Evolutionary conservation across 163 green algal species (phyloP).

Genomic region (Prototheca cutis): DNA sequence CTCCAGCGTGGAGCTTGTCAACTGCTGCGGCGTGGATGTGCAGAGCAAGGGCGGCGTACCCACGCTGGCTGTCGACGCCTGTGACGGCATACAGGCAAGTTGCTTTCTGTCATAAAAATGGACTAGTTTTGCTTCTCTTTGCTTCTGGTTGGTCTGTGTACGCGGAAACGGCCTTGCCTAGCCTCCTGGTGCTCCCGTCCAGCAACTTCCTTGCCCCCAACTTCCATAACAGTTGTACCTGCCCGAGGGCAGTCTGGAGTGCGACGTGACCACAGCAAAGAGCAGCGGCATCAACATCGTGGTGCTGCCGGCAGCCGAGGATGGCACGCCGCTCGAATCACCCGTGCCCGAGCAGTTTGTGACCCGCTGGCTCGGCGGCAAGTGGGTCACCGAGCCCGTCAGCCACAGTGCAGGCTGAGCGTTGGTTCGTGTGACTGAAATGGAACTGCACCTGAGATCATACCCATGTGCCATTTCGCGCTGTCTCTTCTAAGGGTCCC

Average conservation of each 20-base stretch:
- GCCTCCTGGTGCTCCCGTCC: too few species aligned
- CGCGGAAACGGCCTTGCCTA: too few species aligned
- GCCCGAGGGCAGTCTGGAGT: slow-evolving; percentile 13
- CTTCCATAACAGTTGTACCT: slow-evolving; percentile 42
- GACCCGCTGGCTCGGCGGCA: slow-evolving; percentile 50
- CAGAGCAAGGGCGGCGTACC: slow-evolving; percentile 60
- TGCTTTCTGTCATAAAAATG: too few species aligned
- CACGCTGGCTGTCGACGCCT: slow-evolving; percentile 74
- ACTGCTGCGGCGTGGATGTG: slow-evolving; percentile 58
- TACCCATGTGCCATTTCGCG: too few species aligned
- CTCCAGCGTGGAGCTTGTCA: slow-evolving; percentile 66
- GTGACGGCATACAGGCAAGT: slow-evolving; percentile 66
- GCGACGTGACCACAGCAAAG: slow-evolving; percentile 73
- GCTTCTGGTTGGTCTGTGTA: too few species aligned
- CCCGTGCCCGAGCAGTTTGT: slow-evolving; percentile 83
- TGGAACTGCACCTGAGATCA: too few species aligned
- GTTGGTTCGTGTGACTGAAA: too few species aligned
- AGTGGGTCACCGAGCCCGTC: slow-evolving; percentile 54
- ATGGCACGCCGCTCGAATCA: slow-evolving; percentile 45
- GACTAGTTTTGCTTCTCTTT: too few species aligned
- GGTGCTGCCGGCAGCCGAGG: slow-evolving; percentile 11
- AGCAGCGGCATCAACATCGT: slow-evolving; percentile 63
- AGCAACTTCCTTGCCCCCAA: too few species aligned
- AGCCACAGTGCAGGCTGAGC: slow-evolving; percentile 34
- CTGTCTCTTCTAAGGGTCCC: too few species aligned